phyloP scores from a whole-genome alignment of 352 stramenopile genomes.

The Plasmopara halstedii region DNA sequence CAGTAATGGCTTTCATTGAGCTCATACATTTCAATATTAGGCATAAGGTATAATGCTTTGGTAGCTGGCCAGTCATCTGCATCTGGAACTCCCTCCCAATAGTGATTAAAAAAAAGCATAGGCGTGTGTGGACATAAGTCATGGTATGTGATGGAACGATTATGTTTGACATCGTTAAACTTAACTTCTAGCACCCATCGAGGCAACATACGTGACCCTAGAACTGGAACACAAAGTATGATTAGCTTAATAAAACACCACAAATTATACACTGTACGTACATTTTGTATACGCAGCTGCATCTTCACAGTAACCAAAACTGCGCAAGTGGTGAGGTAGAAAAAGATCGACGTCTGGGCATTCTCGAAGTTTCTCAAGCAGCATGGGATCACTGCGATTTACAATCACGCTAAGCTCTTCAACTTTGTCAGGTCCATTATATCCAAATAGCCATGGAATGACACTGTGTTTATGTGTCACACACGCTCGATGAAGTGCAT shows the following conservation, averaged over 20 bases:
- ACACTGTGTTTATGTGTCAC: constrained; percentile 32
- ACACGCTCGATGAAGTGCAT: constrained; percentile 27
- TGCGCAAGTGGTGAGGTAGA: constrained; percentile 36
- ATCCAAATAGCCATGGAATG: constrained; percentile 31
- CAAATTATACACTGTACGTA: constrained; percentile 13
- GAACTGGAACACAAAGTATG: constrained; percentile 11
- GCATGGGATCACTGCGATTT: constrained; percentile 18
- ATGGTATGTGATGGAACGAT: constrained; percentile 30
- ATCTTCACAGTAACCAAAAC: constrained; percentile 70
- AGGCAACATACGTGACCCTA: constrained; percentile 35
- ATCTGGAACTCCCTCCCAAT: constrained; percentile 29
- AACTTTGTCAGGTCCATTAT: constrained; percentile 5
- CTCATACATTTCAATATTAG: constrained; percentile 6
- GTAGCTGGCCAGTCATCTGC: constrained; percentile 16
- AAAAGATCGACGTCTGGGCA: constrained; percentile 61
- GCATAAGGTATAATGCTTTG: constrained; percentile 33
- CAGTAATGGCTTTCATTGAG: constrained; percentile 28
- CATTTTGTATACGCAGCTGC: constrained; percentile 51
- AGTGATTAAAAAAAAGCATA: constrained; percentile 48
- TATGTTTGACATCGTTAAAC: constrained; percentile 7
- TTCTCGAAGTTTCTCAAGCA: constrained; percentile 37
- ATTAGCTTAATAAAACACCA: background rate
- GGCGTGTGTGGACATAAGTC: constrained; percentile 44
- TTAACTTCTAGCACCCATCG: constrained; percentile 34
- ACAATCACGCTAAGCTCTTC: constrained; percentile 13